Conservation (phyloP, 176 grass and related monocot genomes). For the Alopecurus myosuroides region DNA sequence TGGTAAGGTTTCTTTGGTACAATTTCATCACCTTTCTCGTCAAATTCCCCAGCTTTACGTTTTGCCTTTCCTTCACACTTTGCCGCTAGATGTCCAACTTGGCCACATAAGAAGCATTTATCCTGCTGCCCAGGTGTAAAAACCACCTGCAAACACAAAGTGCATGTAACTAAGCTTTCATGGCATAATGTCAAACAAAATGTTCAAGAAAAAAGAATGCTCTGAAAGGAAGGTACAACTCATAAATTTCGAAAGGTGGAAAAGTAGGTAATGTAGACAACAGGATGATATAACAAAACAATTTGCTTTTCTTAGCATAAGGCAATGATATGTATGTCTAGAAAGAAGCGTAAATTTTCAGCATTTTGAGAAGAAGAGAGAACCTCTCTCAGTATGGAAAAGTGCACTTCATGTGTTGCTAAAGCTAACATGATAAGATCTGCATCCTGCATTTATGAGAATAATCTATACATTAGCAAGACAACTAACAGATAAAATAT, state of each 20-base stretch:
- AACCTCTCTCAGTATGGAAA: conserved; percentile 99
- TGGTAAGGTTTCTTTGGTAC: conserved; percentile 94
- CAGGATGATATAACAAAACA: neutral
- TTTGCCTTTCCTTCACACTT: conserved; percentile 89
- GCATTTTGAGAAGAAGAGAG: conserved; percentile 19
- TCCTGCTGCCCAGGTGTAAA: conserved; percentile 96
- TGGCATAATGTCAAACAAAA: conserved; percentile 14
- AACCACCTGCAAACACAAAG: conserved; percentile 67
- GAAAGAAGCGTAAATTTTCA: neutral
- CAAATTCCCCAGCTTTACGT: conserved; percentile 93
- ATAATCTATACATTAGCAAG: conserved; percentile 15
- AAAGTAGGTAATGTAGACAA: neutral
- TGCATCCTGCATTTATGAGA: conserved; percentile 71
- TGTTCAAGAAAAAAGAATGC: neutral
- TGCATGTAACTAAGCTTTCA: conserved; percentile 8
- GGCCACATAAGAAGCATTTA: conserved; percentile 97
- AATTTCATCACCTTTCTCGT: conserved; percentile 75
- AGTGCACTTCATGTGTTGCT: conserved; percentile 98
- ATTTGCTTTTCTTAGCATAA: neutral
- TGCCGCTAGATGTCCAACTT: conserved; percentile 95
- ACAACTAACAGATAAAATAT: conserved; percentile 14
- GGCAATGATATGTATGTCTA: neutral
- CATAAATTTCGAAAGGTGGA: neutral
- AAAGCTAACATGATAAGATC: conserved; percentile 99
- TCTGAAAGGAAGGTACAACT: neutral